Percentiles rank a stretch among this genome's conserved stretches.
These are phyloP conservation scores for Trichoderma atrobrunneum DNA, from an alignment of 2,329 filamentous ascomycete genomes.

Conservation along the genomic window DNA sequence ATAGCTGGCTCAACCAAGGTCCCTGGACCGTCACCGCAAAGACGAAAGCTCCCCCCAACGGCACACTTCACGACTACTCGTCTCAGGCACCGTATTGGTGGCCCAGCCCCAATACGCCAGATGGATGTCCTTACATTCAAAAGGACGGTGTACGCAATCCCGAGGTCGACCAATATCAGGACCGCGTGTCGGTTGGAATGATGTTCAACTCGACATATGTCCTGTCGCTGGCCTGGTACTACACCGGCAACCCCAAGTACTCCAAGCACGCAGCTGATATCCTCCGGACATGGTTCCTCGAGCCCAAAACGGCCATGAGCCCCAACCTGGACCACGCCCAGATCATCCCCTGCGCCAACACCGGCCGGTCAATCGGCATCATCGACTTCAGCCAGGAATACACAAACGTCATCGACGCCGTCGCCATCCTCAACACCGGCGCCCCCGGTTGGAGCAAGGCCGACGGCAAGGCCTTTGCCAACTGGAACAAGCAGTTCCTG, in stretches of 20 bases:
- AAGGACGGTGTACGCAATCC: conserved; percentile 29
- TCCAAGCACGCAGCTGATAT: conserved; percentile 26
- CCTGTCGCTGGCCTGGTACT: conserved; percentile 29
- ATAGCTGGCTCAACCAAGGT: conserved; percentile 27
- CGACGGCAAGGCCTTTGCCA: conserved; percentile 22
- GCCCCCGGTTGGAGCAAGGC: conserved; percentile 24
- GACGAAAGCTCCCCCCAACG: conserved; percentile 11
- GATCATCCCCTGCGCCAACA: conserved; percentile 26
- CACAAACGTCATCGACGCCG: conserved; percentile 29
- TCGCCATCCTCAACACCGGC: conserved; percentile 22
- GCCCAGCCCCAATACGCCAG: conserved; percentile 16
- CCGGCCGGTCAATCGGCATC: conserved; percentile 25
- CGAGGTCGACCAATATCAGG: conserved; percentile 25
- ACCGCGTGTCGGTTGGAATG: conserved; percentile 24
- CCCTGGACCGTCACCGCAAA: conserved; percentile 28
- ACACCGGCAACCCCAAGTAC: conserved; percentile 27
- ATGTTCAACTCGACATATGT: conserved; percentile 29
- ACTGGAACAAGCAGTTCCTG: conserved; percentile 27
- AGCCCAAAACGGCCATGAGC: conserved; percentile 26
- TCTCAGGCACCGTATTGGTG: conserved; percentile 20
- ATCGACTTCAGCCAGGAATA: conserved; percentile 29
- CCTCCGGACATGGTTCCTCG: conserved; percentile 29
- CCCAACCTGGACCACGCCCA: conserved; percentile 29
- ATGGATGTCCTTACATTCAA: conserved; percentile 28
- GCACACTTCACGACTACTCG: conserved; percentile 20